phyloP scores from a whole-genome alignment of 331 rosid species.

The Malus hybrid region DNA sequence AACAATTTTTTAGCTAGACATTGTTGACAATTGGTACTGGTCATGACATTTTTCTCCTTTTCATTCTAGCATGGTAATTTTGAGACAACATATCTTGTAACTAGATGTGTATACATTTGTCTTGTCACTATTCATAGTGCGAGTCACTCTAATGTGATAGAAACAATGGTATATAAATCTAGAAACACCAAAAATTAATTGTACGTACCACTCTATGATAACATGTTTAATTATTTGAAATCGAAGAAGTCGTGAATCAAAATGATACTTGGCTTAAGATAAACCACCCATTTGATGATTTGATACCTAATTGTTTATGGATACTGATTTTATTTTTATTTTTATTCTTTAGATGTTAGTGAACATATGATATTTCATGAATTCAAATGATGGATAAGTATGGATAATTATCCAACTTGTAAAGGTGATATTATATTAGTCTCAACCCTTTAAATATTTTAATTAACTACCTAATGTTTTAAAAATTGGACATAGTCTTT shows the following conservation, averaged over 20 bases:
- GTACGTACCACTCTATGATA: neutral
- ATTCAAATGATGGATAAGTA: no score
- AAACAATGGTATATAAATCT: neutral
- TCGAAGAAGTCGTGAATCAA: neutral
- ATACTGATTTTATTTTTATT: no score
- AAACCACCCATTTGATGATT: neutral
- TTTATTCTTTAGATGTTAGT: neutral
- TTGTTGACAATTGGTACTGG: neutral
- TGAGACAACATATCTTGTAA: neutral
- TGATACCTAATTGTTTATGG: neutral
- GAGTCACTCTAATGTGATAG: neutral
- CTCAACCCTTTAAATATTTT: no score
- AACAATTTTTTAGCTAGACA: no score
- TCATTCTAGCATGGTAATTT: neutral
- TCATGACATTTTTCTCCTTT: neutral
- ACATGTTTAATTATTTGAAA: no score
- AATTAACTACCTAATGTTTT: no score
- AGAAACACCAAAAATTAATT: neutral
- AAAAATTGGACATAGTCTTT: no score
- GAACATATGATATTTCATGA: neutral
- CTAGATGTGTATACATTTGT: no score
- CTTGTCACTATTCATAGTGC: no score
- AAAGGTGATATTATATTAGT: no score
- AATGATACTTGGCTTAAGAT: neutral
- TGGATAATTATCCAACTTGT: no score